A percentile compares a stretch with the other conserved stretches of the same genome.
Conservation (phyloP, 176 grass and related monocot genomes). For the Paspalum notatum region DNA sequence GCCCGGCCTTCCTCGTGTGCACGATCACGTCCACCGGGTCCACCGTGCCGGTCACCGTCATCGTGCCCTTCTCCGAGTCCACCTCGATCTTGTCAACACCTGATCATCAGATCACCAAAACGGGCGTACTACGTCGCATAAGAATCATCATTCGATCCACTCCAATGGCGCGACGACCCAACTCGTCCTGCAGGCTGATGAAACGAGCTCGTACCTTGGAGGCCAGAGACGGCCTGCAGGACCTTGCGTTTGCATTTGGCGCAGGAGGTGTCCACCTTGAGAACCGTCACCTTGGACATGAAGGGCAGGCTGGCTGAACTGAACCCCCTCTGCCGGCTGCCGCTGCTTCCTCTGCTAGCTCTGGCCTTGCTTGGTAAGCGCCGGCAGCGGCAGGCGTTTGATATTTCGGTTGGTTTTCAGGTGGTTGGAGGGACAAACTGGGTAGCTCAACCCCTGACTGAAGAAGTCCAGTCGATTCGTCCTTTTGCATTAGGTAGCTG, state of each 20-base stretch:
- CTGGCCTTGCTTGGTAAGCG: neutral
- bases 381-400: slow-evolving; percentile 5
- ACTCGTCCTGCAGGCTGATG: neutral
- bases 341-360: neutral
- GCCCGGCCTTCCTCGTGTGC: slow-evolving; percentile 62
- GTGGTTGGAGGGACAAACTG: slow-evolving; percentile 31
- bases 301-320: neutral
- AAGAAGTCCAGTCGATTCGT: slow-evolving; percentile 1
- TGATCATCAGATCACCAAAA: neutral
- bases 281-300: slow-evolving; percentile 66
- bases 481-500: neutral
- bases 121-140: neutral
- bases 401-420: slow-evolving; percentile 16
- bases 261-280: slow-evolving; percentile 62
- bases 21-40: slow-evolving; percentile 70
- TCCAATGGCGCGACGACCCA: neutral
- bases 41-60: slow-evolving; percentile 64
- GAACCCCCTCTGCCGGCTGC: neutral
- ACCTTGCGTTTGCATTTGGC: slow-evolving; percentile 76
- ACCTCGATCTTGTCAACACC: slow-evolving; percentile 82
- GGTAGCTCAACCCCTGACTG: slow-evolving; percentile 45
- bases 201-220: slow-evolving; percentile 52
- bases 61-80: slow-evolving; percentile 62
- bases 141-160: no score
- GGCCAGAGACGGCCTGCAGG: slow-evolving; percentile 59